A percentile compares a stretch with the other conserved stretches of the same genome.
Conservation (phyloP, 257 asterid genomes). For the Datura wrightii region DNA sequence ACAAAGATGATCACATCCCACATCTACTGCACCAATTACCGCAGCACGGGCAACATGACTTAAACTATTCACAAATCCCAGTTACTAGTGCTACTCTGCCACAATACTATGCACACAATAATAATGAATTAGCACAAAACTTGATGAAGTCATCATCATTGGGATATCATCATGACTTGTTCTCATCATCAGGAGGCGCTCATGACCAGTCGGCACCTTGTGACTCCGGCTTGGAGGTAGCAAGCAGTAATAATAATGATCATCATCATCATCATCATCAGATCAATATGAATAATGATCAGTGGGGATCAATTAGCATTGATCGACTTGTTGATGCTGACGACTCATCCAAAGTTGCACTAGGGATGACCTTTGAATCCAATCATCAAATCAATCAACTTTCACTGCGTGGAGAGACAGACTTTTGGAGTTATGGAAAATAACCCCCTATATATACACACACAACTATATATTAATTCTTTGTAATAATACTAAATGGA, state of each 20-base stretch:
- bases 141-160: conserved; percentile 40
- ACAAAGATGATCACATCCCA: conserved; percentile 33
- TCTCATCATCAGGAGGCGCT: conserved; percentile 32
- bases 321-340: conserved; percentile 24
- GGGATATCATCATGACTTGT: not conserved
- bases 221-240: conserved; percentile 37
- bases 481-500: not conserved
- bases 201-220: conserved; percentile 34
- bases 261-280: not conserved
- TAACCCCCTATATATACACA: not conserved
- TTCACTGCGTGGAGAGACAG: conserved; percentile 69
- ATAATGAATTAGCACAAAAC: conserved; percentile 51
- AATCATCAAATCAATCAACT: conserved; percentile 59
- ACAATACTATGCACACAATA: conserved; percentile 37
- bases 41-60: conserved; percentile 34
- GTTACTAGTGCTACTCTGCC: not conserved
- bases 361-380: conserved; percentile 37
- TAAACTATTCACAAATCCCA: conserved; percentile 45
- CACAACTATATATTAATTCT: conserved; percentile 1
- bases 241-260: conserved; percentile 2
- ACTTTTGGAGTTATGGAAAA: conserved; percentile 77
- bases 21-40: conserved; percentile 39
- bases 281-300: conserved; percentile 36
- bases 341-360: conserved; percentile 39
- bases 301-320: conserved; percentile 56